Conservation (phyloP, 257 asterid genomes). For the Thymus mandschuricus region DNA sequence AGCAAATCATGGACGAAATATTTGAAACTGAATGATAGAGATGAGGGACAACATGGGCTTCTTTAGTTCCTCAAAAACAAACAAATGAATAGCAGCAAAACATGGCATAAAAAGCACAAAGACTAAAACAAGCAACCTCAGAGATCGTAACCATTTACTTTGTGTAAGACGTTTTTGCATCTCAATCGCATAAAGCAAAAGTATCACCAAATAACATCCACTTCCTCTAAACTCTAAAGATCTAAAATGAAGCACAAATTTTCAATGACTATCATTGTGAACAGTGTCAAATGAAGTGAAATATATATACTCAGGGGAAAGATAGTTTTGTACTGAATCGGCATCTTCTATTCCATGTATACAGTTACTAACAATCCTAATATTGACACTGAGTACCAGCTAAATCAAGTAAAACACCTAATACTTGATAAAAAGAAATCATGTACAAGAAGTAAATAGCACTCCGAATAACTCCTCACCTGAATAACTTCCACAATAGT, state of each 20-base stretch:
- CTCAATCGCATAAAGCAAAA: background rate
- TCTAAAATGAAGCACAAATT: background rate
- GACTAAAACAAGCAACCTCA: conserved; percentile 5
- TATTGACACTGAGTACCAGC: conserved; percentile 10
- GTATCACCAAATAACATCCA: background rate
- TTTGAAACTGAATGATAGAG: background rate
- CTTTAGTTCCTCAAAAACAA: background rate
- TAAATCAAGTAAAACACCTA: background rate
- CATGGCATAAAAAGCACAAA: background rate
- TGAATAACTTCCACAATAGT: conserved; percentile 65
- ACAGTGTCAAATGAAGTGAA: background rate
- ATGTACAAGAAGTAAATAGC: background rate
- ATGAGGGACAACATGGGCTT: background rate
- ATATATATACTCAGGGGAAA: background rate
- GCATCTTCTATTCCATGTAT: conserved; percentile 1
- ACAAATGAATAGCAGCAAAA: background rate
- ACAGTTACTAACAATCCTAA: background rate
- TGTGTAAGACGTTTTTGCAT: background rate
- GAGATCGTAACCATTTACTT: background rate
- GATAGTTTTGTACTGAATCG: background rate
- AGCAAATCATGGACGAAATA: background rate
- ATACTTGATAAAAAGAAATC: conserved; percentile 9
- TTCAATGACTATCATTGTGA: no score
- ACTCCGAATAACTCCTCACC: conserved; percentile 35
- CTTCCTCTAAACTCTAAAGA: background rate